Base-by-base conservation (phyloP, 768 basidiomycete species). In the Auricularia heimuer region DNA sequence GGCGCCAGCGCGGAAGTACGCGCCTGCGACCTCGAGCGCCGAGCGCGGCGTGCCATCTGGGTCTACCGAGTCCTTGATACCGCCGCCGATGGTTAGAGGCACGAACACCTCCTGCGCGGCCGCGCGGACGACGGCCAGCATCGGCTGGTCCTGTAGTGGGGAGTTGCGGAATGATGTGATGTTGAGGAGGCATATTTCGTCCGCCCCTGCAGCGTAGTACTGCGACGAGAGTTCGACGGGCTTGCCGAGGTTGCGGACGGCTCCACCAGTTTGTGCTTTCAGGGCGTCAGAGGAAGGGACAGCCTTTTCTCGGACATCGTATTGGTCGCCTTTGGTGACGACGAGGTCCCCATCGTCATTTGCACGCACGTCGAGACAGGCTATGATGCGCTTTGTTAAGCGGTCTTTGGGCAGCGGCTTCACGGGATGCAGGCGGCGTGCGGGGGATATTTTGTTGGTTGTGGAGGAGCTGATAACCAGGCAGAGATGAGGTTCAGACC, bases 161-260 rank as follows among this genome's bases (percentile, higher is more conserved):
- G 94, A 98, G 71, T 91, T 89, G 67, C 97, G 91, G 85, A 99
- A 99, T 67, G 96, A 97, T 16, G 97, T 99, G 81, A 99, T 99
- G 77, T 99, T 99, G 73, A 99, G 88, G 68, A 99, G 86, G 74
- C 94, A 97, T 42, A 99, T 81, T 77, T 99, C 97, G 75, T 99
- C 97, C 58, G 96, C 96, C 37, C 94, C 94, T 37, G 86, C 84
- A 11, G 78, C 74, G 76, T 88, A 98, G 78, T 99, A 98, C 68
- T 84, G 85, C 61, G 82, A 83, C 2, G 95, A 89, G 66, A 98
- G 86, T 35, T 91, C 85, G 70, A 99, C 92, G 21, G 97, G 97
- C 77, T 97, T 98, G 62, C 97, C 97, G 61, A 99, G 88, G 75
- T 99, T 98, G 70, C 96, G 89, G 12, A 99, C 97, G 0, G 84